phyloP scores from a whole-genome alignment of 192 early-diverging fungal species.

The Thoreauomyces humboldtii region DNA sequence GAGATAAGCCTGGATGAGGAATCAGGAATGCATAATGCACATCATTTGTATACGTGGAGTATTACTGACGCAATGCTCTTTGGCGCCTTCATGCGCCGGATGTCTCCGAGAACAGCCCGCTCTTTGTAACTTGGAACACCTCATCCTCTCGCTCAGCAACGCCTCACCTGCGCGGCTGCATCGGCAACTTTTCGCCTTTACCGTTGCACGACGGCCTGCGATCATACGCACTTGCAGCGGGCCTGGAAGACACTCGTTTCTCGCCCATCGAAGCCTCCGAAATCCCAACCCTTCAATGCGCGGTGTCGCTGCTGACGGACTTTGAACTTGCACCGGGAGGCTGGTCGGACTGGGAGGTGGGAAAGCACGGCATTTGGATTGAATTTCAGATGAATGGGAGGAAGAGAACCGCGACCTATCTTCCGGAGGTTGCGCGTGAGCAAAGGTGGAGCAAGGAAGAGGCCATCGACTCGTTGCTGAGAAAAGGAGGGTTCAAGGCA shows the following conservation, averaged over 20 bases:
- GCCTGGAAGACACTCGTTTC: conserved; percentile 83
- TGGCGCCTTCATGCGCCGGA: neutral
- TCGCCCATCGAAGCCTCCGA: conserved; percentile 68
- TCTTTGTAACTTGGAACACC: conserved; percentile 83
- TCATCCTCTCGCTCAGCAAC: conserved; percentile 26
- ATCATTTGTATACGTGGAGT: neutral
- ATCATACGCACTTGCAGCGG: conserved; percentile 80
- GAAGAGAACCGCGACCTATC: conserved; percentile 72
- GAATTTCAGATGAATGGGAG: conserved; percentile 62
- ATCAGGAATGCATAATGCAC: neutral
- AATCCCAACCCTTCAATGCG: conserved; percentile 64
- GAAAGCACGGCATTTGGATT: conserved; percentile 92
- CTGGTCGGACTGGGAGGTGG: conserved; percentile 88
- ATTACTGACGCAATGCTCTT: neutral
- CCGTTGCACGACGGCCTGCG: conserved; percentile 67
- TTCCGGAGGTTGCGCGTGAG: conserved; percentile 86
- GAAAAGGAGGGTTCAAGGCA: conserved; percentile 77
- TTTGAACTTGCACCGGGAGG: conserved; percentile 72
- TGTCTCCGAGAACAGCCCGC: conserved; percentile 49
- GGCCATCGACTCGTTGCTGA: conserved; percentile 79
- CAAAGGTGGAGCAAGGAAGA: conserved; percentile 88
- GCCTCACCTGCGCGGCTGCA: conserved; percentile 78
- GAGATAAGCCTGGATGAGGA: no score
- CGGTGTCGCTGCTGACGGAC: conserved; percentile 81
- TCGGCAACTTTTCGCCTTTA: conserved; percentile 83